phyloP scores from a whole-genome alignment of 2,329 filamentous ascomycete genomes.

The Diaporthe ilicicola region DNA sequence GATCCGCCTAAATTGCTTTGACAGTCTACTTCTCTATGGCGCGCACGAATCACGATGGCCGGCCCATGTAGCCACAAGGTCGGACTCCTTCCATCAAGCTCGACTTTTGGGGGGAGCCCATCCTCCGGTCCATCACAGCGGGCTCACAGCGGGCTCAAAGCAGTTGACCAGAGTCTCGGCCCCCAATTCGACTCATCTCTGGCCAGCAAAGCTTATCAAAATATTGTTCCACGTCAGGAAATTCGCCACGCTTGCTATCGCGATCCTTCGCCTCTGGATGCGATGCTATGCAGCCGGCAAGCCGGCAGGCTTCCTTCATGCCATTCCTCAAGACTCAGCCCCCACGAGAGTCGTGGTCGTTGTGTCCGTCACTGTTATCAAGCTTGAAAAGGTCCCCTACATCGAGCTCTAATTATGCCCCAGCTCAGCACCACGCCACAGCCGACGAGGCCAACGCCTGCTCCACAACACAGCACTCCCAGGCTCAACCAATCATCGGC shows the following conservation, averaged over 20 bases:
- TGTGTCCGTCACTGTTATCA: background rate
- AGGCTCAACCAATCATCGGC: constrained; percentile 20
- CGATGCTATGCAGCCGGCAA: background rate
- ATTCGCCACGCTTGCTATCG: constrained; percentile 23
- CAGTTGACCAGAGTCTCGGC: constrained; percentile 6
- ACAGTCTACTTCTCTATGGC: background rate
- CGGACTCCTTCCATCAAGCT: background rate
- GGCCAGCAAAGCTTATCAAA: constrained; percentile 2
- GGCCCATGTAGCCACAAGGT: background rate
- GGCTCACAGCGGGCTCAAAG: background rate
- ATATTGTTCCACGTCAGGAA: background rate
- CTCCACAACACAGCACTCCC: constrained; percentile 14
- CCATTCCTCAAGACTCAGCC: constrained; percentile 23
- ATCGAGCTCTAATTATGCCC: background rate
- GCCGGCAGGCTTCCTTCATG: background rate
- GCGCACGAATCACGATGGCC: background rate
- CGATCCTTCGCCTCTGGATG: constrained; percentile 1
- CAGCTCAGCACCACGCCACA: background rate
- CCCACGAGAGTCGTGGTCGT: constrained; percentile 6
- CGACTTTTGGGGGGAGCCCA: background rate
- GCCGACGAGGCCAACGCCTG: constrained; percentile 14
- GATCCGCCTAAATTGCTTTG: background rate
- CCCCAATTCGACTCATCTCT: constrained; percentile 25
- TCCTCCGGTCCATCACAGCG: constrained; percentile 1
- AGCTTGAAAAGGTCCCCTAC: background rate